Evolutionary conservation across 2,329 filamentous ascomycete species (phyloP).

Genomic region (Geosmithia putterillii): DNA sequence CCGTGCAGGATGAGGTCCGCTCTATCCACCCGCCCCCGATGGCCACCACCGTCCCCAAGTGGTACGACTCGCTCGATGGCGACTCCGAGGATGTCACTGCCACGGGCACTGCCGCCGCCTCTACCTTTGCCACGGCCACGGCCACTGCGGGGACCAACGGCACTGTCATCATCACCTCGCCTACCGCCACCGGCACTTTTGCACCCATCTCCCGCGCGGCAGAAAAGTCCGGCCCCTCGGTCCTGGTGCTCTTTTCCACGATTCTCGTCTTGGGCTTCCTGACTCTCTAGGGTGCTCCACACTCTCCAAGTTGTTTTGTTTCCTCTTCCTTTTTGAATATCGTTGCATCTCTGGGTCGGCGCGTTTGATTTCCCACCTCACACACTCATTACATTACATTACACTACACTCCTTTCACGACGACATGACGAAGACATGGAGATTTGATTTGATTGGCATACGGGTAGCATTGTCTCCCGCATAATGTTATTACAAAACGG

Average conservation of each 20-base stretch:
- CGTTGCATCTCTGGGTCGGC: background rate
- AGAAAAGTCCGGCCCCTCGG: no score
- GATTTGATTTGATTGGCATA: no score
- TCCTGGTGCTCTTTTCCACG: no score
- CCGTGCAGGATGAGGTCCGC: slow-evolving; percentile 13
- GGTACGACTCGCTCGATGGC: background rate
- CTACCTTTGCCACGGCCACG: background rate
- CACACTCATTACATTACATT: background rate
- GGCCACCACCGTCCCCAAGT: slow-evolving; percentile 5
- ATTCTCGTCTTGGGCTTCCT: no score
- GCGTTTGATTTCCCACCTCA: background rate
- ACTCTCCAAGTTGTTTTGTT: background rate
- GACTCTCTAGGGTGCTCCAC: no score
- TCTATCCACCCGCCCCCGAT: slow-evolving; percentile 18
- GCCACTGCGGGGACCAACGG: background rate
- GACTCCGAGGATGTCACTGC: background rate
- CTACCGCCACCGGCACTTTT: no score
- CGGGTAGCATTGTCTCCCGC: no score
- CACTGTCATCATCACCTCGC: background rate
- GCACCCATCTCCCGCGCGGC: no score
- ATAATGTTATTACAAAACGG: no score
- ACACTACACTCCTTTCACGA: background rate
- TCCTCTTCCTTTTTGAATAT: background rate
- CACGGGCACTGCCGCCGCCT: background rate
- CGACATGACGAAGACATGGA: background rate